Evolutionary conservation across 2,329 filamentous ascomycete genomes (phyloP), one percentile per base, ranked within the genome.

Genomic region (Metarhizium humberi): DNA sequence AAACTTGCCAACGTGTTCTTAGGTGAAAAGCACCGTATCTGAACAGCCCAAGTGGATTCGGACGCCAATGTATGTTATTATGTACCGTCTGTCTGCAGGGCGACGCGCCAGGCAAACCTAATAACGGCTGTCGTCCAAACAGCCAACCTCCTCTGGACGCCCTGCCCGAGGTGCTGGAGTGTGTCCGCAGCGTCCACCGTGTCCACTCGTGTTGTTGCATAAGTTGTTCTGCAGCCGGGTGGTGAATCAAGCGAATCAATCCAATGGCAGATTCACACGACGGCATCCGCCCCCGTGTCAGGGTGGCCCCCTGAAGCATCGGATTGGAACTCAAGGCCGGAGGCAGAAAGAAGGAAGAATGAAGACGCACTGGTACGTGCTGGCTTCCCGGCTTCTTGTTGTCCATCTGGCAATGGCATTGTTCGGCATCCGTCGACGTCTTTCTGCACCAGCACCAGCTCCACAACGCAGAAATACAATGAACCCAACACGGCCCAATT

Each of bases 231-330:
- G 45, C 18, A 46, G 53, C 36, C 50, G 25, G 51, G 40, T 25
- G 29, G 13, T 36, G 29, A 7, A 46, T 25, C 20, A 25, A 25
- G 20, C 20, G 20, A 25, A 25, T 46, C 42, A 36, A 36, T 30
- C 51, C 51, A 52, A 52, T 52, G 10, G 42, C 40, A 32, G n/a
- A 20, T 47, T 52, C 51, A 47, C 51, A 52, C 51, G 42, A 47
- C 51, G 25, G 51, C 29, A 46, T 34, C 30, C 16, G n/a, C 29
- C 20, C 16, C 20, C 16, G 10, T 30, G 45, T 8, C 45, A 29
- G 25, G 25, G 25, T 25, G 25, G 25, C 4, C 25, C 25, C 25
- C 25, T 25, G 25, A 25, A 25, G 25, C 25, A 25, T 25, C 25
- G 4, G 25, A 25, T 34, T 34, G 32, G 2, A 34, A 7, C 32